phyloP scores from a whole-genome alignment of 2,329 filamentous ascomycete genomes.

The Nigrograna mackinnonii region DNA sequence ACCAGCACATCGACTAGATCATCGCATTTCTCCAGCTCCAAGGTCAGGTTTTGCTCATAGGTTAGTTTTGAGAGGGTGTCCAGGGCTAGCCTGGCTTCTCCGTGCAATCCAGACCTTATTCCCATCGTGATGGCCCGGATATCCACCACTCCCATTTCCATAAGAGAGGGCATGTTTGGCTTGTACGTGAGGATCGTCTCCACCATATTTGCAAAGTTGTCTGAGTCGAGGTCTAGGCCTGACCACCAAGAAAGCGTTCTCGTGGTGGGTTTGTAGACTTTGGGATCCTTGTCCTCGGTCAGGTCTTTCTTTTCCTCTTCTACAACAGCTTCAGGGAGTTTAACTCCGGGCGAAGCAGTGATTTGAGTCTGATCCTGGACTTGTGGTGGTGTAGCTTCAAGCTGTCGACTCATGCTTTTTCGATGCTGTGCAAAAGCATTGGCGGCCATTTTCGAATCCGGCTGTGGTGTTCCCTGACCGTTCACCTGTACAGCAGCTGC shows the following conservation, averaged over 20 bases:
- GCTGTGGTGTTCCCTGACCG: constrained; percentile 51
- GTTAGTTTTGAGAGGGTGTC: constrained; percentile 80
- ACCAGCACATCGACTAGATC: constrained; percentile 86
- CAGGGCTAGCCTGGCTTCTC: constrained; percentile 85
- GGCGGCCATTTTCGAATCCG: constrained; percentile 26
- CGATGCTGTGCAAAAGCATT: constrained; percentile 28
- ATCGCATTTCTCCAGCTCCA: constrained; percentile 55
- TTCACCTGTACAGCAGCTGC: constrained; percentile 51
- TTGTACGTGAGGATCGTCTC: constrained; percentile 69
- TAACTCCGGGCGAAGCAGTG: constrained; percentile 23
- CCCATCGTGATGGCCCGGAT: constrained; percentile 88
- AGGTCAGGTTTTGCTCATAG: constrained; percentile 39
- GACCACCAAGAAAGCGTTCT: constrained; percentile 31
- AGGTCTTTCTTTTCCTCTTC: constrained; percentile 9
- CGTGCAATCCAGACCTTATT: constrained; percentile 85
- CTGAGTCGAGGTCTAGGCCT: constrained; percentile 44
- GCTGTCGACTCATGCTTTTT: constrained; percentile 40
- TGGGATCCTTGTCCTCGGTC: constrained; percentile 30
- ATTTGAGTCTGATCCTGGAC: constrained; percentile 26
- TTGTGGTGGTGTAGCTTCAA: constrained; percentile 41
- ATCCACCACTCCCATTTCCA: constrained; percentile 86
- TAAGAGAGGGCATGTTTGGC: constrained; percentile 73
- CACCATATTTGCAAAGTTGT: constrained; percentile 73
- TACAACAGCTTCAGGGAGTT: constrained; percentile 16
- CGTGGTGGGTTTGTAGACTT: constrained; percentile 31